phyloP scores from a whole-genome alignment of 2,329 filamentous ascomycete genomes.

The Sporothrix mexicana region DNA sequence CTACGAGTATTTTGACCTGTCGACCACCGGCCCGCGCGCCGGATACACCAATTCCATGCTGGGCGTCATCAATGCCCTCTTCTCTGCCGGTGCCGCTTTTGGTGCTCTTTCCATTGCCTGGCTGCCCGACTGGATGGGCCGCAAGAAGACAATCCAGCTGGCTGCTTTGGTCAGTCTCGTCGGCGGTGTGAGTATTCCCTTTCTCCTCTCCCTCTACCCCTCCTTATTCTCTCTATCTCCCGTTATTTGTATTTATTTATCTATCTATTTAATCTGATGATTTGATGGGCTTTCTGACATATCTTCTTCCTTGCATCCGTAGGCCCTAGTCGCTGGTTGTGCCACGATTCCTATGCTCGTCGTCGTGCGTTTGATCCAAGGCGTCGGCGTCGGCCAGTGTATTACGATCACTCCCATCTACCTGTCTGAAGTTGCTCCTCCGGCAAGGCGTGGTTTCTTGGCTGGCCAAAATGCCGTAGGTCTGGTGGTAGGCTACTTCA shows the following conservation, averaged over 20 bases:
- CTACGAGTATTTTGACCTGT: constrained; percentile 30
- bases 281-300: too few species aligned
- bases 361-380: constrained; percentile 28
- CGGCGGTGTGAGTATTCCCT: constrained; percentile 22
- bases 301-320: not conserved
- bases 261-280: too few species aligned
- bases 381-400: constrained; percentile 32
- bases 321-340: constrained; percentile 26
- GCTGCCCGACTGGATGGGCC: constrained; percentile 31
- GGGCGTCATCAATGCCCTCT: constrained; percentile 33
- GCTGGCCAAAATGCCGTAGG: constrained; percentile 32
- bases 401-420: constrained; percentile 33
- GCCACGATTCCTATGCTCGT: constrained; percentile 6
- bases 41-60: constrained; percentile 32
- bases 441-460: constrained; percentile 26
- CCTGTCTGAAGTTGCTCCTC: constrained; percentile 29
- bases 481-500: constrained; percentile 18
- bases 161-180: constrained; percentile 29
- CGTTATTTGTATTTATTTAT: too few species aligned
- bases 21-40: constrained; percentile 21
- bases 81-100: constrained; percentile 30
- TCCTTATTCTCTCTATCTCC: not conserved
- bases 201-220: not conserved
- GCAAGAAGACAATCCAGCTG: constrained; percentile 29
- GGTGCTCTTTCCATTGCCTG: constrained; percentile 32